Base-by-base conservation (phyloP, 257 asterid genomes). In the Rehmannia glutinosa region DNA sequence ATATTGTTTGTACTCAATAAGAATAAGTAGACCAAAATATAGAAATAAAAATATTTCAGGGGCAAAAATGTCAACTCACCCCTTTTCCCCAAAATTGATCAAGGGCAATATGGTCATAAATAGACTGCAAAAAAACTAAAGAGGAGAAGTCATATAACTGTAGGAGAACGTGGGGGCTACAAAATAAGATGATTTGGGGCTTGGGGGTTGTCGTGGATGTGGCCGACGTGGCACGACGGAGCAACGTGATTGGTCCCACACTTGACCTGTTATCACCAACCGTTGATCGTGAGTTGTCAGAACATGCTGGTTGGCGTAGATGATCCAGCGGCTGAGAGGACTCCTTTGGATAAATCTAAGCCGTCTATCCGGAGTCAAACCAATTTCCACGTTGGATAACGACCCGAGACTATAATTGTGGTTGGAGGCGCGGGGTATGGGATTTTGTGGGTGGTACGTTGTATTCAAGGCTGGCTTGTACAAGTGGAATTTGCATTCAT, bases 171-270 rank as follows among this genome's bases (percentile, higher is more conserved):
- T 76, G 89, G 77, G 57, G 74, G 65, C 68, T 50, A 52, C 58
- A 56, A 71, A 20, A 11, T 32, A 11, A 20, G 63, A 66, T 47
- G 76, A 28, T 52, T 64, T 12, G 28, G 64, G 58, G 49, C 65
- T 27, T 16, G 68, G 64, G 73, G 75, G 43, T 16, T 69, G 79
- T 81, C 81, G 80, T 63, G 68, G 21, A 56, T 2, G 41, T 6
- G 13, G 78, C 81, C 75, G 69, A 82, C 83, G 86, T 86, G 91
- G 91, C 94, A 68, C 62, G 78, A 77, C 38, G 72, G 25, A n/a
- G 79, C 64, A 88, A 84, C 83, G 83, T 86, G 87, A 79, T 78
- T 78, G 90, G 90, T 38, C 80, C 81, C 73, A 81, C 81, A 2
- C 27, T 52, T 66, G 76, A 77, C 82, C 79, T 78, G 85, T 77